Base-by-base conservation (phyloP, 225 moss, liverwort and hornwort genomes). In the Polytrichum formosum region DNA sequence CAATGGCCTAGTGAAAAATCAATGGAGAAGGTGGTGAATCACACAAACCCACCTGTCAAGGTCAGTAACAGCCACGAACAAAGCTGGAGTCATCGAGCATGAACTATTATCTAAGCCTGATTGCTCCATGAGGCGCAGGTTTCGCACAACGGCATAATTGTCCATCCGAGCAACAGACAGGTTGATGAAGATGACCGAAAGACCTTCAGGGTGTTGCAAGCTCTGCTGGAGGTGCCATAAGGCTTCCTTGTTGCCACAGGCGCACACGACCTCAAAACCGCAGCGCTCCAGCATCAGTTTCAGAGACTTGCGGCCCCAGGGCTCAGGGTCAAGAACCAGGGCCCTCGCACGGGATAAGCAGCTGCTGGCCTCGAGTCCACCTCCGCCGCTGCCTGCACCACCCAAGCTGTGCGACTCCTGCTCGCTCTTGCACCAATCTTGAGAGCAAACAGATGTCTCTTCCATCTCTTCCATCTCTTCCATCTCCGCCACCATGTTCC, bases 391-490 rank as follows among this genome's bases (percentile, higher is more conserved):
- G 33, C 35, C 35, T 9, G 9, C 35, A 35, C 35, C 35, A 5
- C 54, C 66, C 7, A 66, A 27, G 2, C 70, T 73, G 53, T 78
- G 72, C 13, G 78, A 71, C 54, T 76, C 72, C 61, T 79, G 82
- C 19, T 87, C 86, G 21, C 86, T 83, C 74, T 80, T 80, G 76
- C 86, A 87, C 86, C 86, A 87, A 25, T 87, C 86, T 63, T 83
- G 86, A 2, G 86, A 87, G 25, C 83, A 87, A 3, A 87, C 64
- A 0, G 86, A 87, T 0, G 83, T 78, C 2, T 73, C 80, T 56
- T 83, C 80, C 0, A 33, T 33, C 33, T 33, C 33, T 33, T 33
- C 68, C 71, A 33, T 33, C 33, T 33, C 33, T 33, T 33, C 68
- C 71, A 35, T 35, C 31, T 78, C 76, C 1, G 70, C 65, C 53